Percentiles rank a stretch among this genome's conserved stretches.
Conservation (phyloP, 345 rosid species). For the Murraya koenigii region DNA sequence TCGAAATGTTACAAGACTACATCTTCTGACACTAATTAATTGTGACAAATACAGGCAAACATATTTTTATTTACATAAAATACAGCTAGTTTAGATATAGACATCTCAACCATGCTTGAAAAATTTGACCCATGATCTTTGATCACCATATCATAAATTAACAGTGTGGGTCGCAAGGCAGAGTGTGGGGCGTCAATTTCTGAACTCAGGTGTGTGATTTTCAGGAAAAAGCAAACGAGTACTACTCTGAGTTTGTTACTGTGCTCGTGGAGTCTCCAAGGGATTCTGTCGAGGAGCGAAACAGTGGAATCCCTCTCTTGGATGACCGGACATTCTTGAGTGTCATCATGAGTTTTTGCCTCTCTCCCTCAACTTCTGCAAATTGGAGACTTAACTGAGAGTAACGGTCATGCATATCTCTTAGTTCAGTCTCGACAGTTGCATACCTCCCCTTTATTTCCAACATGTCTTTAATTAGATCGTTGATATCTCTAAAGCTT, state of each 20-base stretch:
- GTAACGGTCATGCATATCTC: constrained; percentile 92
- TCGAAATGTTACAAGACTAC: constrained; percentile 25
- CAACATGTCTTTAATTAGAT: constrained; percentile 78
- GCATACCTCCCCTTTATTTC: constrained; percentile 69
- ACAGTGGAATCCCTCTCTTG: constrained; percentile 45
- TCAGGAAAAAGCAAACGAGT: neutral
- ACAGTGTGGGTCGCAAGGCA: neutral
- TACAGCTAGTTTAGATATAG: constrained; percentile 26
- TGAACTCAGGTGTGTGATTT: neutral
- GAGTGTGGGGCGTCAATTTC: neutral
- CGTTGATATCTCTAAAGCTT: constrained; percentile 92
- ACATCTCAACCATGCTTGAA: constrained; percentile 17
- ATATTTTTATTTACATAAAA: constrained; percentile 33
- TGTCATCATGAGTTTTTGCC: constrained; percentile 96
- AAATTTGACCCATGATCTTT: neutral
- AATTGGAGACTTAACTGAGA: constrained; percentile 93
- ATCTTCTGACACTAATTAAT: constrained; percentile 24
- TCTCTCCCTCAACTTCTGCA: constrained; percentile 98
- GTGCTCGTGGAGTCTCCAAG: constrained; percentile 40
- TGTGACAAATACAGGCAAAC: constrained; percentile 16
- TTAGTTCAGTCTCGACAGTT: constrained; percentile 71
- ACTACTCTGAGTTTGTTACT: neutral
- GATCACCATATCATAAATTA: constrained; percentile 13
- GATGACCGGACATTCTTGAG: constrained; percentile 78
- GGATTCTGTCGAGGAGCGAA: constrained; percentile 50